phyloP scores from a whole-genome alignment of 1,284 basidiomycete species.

The Leccinum solheimii region DNA sequence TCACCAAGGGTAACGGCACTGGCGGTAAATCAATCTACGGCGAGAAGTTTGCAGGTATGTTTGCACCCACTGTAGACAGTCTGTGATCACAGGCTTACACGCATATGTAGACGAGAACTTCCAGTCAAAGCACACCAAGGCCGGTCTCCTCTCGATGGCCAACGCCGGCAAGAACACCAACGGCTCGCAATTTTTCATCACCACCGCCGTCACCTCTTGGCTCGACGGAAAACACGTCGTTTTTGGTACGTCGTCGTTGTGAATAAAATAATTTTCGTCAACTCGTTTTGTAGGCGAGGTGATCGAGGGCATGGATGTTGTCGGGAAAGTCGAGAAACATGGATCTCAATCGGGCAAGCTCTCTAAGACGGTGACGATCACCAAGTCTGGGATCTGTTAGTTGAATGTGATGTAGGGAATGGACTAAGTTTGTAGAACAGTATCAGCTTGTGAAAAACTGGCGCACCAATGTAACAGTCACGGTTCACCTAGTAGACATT shows the following conservation, averaged over 20 bases:
- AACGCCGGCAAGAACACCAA: slow-evolving; percentile 73
- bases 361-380: slow-evolving; percentile 50
- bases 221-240: slow-evolving; percentile 81
- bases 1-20: slow-evolving; percentile 77
- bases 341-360: slow-evolving; percentile 56
- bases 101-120: slow-evolving; percentile 80
- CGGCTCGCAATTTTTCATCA: slow-evolving; percentile 65
- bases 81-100: not conserved
- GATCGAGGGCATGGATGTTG: slow-evolving; percentile 60
- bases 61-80: not conserved
- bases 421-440: not conserved
- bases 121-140: slow-evolving; percentile 72
- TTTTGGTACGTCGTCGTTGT: slow-evolving; percentile 55
- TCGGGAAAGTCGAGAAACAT: slow-evolving; percentile 59
- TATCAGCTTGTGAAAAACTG: not conserved
- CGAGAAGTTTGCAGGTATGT: slow-evolving; percentile 54
- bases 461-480: not conserved
- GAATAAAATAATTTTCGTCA: not conserved
- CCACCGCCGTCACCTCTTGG: slow-evolving; percentile 68
- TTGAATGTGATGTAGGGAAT: not conserved
- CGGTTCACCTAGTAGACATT: no score
- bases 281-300: slow-evolving; percentile 51
- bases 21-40: slow-evolving; percentile 95
- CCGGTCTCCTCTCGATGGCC: slow-evolving; percentile 91
- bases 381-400: slow-evolving; percentile 52